phyloP scores from a whole-genome alignment of 1,284 basidiomycete genomes.

The Cutaneotrichosporon sp. region DNA sequence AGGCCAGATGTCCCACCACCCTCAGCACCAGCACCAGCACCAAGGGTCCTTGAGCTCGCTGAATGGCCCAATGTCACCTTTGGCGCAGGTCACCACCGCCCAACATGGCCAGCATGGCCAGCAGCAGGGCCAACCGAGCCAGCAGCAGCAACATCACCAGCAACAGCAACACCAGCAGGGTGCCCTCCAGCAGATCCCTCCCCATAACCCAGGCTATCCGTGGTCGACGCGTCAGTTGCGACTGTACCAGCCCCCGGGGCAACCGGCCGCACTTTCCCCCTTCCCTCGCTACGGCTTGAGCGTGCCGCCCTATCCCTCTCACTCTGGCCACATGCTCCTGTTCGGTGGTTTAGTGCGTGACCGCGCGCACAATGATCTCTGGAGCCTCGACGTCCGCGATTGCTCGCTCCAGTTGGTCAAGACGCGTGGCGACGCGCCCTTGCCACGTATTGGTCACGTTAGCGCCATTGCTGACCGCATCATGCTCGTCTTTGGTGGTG shows the following conservation, averaged over 20 bases:
- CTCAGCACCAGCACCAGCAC: constrained; percentile 1
- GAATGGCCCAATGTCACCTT: neutral
- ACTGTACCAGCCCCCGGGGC: constrained; percentile 22
- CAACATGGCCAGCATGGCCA: neutral
- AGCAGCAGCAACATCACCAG: constrained; percentile 2
- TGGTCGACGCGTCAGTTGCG: constrained; percentile 24
- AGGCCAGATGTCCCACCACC: neutral
- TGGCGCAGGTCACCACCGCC: neutral
- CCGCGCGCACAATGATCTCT: constrained; percentile 87
- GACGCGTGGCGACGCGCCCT: constrained; percentile 84
- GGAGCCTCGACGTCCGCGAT: constrained; percentile 77
- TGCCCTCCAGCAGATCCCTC: neutral
- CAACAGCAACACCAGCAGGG: neutral
- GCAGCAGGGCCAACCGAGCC: neutral
- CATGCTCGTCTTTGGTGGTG: constrained; percentile 96
- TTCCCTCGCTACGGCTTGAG: constrained; percentile 98
- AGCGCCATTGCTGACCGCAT: constrained; percentile 93
- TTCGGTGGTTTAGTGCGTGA: constrained; percentile 97
- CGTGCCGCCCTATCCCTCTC: constrained; percentile 75
- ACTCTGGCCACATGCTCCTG: constrained; percentile 84
- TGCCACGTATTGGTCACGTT: constrained; percentile 89
- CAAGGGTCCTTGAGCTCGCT: neutral
- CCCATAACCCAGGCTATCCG: constrained; percentile 21
- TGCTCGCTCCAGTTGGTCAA: constrained; percentile 71
- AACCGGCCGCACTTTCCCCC: constrained; percentile 51